Evolutionary conservation across 2,329 filamentous ascomycete species (phyloP), one percentile per base, ranked within the genome.

Genomic region (Fusarium nurragi): DNA sequence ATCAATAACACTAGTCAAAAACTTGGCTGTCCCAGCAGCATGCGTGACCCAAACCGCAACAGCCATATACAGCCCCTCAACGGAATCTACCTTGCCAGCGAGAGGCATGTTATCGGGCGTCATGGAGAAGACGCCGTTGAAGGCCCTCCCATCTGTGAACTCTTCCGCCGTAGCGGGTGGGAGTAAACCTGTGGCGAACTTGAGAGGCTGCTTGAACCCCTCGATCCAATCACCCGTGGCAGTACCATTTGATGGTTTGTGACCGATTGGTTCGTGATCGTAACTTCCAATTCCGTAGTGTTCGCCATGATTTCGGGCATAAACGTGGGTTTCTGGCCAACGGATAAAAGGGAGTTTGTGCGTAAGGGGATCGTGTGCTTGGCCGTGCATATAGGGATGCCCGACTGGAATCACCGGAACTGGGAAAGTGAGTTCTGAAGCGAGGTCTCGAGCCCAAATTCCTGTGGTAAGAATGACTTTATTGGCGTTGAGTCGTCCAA

Each of bases 101-200:
- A 71, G 39, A 0, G 69, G 69, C 69, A 71, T 71, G 21, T 71
- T 71, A 13, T 71, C 69, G 1, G 69, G 69, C 0, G 69, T 71
- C 67, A 71, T 71, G 1, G 69, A 71, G 36, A 71, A 71, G 5
- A 71, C 60, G 7, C 69, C 69, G 10, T 71, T 71, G 26, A 71
- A 71, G 6, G 41, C 32, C 1, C 46, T 59, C 0, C 60, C 58
- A 4, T 45, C 12, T 11, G 34, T 14, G 9, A 71, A 70, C 7
- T 68, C 52, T 6, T 36, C 34, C 0, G 44, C 43, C 2, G 60
- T 43, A 28, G 41, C 16, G 0, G 59, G 34, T 4, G 69, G 69
- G 3, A 71, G 28, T 3, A 71, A n/a, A 0, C 49, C 49, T 0
- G 38, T 56, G 1, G 63, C 67, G 2, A 51, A 44, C 3, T 55